These are phyloP conservation scores for Solanum tarijense DNA, from an alignment of 257 asterid genomes.

Conservation along the genomic window DNA sequence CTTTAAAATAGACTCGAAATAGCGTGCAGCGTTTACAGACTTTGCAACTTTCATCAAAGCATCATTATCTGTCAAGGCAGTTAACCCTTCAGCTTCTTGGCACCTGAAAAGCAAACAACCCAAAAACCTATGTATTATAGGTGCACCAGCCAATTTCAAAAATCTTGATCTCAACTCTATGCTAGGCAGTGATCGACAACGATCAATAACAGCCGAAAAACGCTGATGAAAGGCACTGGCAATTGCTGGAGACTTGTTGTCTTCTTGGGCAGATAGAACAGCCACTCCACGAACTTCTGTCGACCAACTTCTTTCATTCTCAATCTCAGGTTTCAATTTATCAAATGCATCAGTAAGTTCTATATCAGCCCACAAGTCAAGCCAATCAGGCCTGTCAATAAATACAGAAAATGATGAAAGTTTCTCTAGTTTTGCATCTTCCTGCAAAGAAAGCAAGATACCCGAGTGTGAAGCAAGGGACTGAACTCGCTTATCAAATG, in stretches of 20 bases:
- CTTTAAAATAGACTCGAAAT: conserved; percentile 39
- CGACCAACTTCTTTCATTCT: conserved; percentile 65
- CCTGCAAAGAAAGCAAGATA: conserved; percentile 43
- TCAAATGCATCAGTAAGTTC: conserved; percentile 54
- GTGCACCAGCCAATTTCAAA: conserved; percentile 42
- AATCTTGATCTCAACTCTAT: conserved; percentile 61
- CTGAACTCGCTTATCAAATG: conserved; percentile 62
- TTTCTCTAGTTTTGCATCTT: conserved; percentile 51
- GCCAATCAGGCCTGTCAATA: conserved; percentile 95
- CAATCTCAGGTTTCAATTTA: conserved; percentile 54
- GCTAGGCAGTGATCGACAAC: conserved; percentile 75
- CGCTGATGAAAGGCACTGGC: conserved; percentile 42
- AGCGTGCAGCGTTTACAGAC: conserved; percentile 58
- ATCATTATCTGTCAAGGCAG: conserved; percentile 72
- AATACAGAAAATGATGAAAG: conserved; percentile 70
- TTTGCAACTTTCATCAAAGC: conserved; percentile 70
- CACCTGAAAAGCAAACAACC: conserved; percentile 60
- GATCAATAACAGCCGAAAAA: conserved; percentile 53
- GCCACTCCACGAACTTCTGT: conserved; percentile 22
- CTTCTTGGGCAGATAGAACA: conserved; percentile 48
- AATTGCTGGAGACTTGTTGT: conserved; percentile 56
- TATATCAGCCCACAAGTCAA: conserved; percentile 82
- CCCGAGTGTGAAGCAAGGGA: conserved; percentile 68
- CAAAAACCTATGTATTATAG: conserved; percentile 43
- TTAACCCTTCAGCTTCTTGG: conserved; percentile 95